A percentile compares a stretch with the other conserved stretches of the same genome.
These are phyloP conservation scores for Kodamaea alishanica DNA, from an alignment of 1,139 yeast species.

Conservation along the genomic window DNA sequence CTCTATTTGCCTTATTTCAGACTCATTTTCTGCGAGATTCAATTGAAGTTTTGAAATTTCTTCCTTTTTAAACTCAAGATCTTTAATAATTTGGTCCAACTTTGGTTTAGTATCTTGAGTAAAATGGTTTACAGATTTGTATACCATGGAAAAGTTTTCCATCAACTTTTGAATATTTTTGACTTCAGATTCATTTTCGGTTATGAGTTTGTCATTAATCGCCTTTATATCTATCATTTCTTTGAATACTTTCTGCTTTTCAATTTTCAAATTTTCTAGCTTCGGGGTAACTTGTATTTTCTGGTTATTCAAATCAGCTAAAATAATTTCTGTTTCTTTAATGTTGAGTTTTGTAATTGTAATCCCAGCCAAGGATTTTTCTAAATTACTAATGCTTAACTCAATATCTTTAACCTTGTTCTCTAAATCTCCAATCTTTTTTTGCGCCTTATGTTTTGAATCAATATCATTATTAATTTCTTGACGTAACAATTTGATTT, in stretches of 20 bases:
- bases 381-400: slow-evolving; percentile 53
- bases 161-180: background rate
- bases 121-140: slow-evolving; percentile 16
- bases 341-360: slow-evolving; percentile 18
- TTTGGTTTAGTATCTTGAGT: slow-evolving; percentile 18
- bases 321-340: slow-evolving; percentile 12
- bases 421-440: slow-evolving; percentile 49
- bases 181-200: slow-evolving; percentile 7
- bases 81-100: slow-evolving; percentile 18
- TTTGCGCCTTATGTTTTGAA: slow-evolving; percentile 46
- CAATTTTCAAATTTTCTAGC: slow-evolving; percentile 20
- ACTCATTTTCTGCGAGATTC: slow-evolving; percentile 26
- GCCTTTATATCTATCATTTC: slow-evolving; percentile 1
- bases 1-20: slow-evolving; percentile 23
- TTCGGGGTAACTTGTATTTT: slow-evolving; percentile 14
- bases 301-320: slow-evolving; percentile 12
- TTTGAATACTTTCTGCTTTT: slow-evolving; percentile 20
- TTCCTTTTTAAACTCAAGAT: slow-evolving; percentile 10
- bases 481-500: slow-evolving; percentile 45
- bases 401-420: slow-evolving; percentile 54
- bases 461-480: slow-evolving; percentile 43
- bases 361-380: slow-evolving; percentile 44
- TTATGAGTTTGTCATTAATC: background rate
- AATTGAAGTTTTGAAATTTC: slow-evolving; percentile 11
- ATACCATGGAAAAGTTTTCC: slow-evolving; percentile 8